phyloP scores from a whole-genome alignment of 257 asterid species.

The Salvia rosmarinus region DNA sequence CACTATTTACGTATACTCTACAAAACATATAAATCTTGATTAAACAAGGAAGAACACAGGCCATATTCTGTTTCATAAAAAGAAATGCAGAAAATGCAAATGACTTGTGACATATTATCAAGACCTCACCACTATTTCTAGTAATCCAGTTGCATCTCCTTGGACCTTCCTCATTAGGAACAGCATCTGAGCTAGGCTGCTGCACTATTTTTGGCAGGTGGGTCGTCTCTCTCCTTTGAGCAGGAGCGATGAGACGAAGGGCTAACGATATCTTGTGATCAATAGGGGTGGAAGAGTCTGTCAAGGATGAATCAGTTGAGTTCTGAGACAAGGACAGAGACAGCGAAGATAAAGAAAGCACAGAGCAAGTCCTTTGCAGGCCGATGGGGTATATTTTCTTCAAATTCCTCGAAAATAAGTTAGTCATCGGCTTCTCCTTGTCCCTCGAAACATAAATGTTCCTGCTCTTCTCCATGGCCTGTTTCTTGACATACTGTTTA shows the following conservation, averaged over 20 bases:
- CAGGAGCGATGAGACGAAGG: constrained; percentile 54
- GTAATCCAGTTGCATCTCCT: constrained; percentile 92
- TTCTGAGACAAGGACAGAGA: constrained; percentile 73
- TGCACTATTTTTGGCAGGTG: constrained; percentile 36
- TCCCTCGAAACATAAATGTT: constrained; percentile 40
- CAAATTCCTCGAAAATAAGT: constrained; percentile 55
- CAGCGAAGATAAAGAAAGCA: constrained; percentile 78
- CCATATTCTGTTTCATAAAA: neutral
- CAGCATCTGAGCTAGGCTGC: constrained; percentile 34
- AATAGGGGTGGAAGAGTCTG: constrained; percentile 61
- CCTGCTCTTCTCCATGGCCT: constrained; percentile 47
- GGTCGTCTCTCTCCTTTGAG: constrained; percentile 43
- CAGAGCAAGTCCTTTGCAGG: constrained; percentile 64
- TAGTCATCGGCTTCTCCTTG: constrained; percentile 49
- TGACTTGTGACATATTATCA: neutral
- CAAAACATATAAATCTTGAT: no score
- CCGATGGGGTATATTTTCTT: constrained; percentile 80
- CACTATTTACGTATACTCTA: neutral
- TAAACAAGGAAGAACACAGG: no score
- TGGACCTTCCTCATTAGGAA: constrained; percentile 46
- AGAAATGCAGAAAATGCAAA: neutral
- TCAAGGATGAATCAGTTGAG: constrained; percentile 70
- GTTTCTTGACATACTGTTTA: constrained; percentile 48
- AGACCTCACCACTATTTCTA: constrained; percentile 65
- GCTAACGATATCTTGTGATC: constrained; percentile 67